phyloP scores from a whole-genome alignment of 192 early-diverging fungal species.

The Podila minutissima region DNA sequence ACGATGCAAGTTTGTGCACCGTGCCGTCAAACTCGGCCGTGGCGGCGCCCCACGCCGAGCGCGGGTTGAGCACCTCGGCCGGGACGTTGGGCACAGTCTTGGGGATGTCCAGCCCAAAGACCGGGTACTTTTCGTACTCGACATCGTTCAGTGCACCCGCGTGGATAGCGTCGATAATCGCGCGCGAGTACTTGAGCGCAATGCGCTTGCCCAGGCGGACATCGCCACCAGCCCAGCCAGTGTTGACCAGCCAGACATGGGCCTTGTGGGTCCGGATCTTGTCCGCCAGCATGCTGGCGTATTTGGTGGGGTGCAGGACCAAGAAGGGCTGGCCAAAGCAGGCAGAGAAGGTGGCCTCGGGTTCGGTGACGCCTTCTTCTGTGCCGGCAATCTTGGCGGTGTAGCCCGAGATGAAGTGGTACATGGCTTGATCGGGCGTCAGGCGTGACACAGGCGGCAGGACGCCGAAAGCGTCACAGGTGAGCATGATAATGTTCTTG shows the following conservation, averaged over 20 bases:
- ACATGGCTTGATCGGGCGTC: constrained; percentile 90
- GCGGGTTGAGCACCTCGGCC: constrained; percentile 69
- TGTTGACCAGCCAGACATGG: constrained; percentile 97
- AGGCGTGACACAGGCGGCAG: constrained; percentile 93
- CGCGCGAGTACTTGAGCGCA: constrained; percentile 95
- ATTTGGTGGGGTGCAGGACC: constrained; percentile 95
- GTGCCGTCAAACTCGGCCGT: too few relatives aligned
- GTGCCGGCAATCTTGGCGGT: constrained; percentile 99
- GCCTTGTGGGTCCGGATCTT: constrained; percentile 91
- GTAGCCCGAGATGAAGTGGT: constrained; percentile 98
- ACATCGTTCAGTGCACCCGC: constrained; percentile 86
- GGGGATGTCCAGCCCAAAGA: constrained; percentile 88
- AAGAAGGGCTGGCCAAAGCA: constrained; percentile 98
- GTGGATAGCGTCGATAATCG: constrained; percentile 98
- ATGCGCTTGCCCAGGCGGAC: constrained; percentile 87
- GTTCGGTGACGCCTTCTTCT: constrained; percentile 93
- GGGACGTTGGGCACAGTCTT: constrained; percentile 78
- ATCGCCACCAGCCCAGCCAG: constrained; percentile 97
- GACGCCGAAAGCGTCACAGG: constrained; percentile 97
- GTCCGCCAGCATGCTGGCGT: constrained; percentile 95
- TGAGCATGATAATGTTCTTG: constrained; percentile 95
- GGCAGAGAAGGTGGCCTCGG: constrained; percentile 91
- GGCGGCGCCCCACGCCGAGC: too few relatives aligned
- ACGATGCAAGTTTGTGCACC: constrained; percentile 82
- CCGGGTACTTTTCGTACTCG: constrained; percentile 82